Evolutionary conservation across 75 land plant genomes (phyloP).

Genomic region (Cryptomeria japonica): DNA sequence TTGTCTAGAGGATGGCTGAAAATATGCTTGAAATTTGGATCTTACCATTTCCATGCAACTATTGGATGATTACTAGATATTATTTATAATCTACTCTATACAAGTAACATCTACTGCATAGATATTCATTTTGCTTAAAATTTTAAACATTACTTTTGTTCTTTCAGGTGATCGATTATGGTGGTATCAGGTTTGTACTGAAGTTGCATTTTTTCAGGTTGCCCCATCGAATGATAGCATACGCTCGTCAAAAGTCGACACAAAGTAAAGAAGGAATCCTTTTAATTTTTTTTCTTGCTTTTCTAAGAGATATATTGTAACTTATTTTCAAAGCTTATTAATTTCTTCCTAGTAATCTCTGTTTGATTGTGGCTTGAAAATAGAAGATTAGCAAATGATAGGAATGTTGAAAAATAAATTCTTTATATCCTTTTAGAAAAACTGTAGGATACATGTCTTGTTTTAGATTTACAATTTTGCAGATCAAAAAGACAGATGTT

Average conservation of each 20-base stretch:
- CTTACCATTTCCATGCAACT: not conserved
- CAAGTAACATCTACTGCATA: not conserved
- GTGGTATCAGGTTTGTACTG: constrained; percentile 99
- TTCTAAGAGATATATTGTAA: not conserved
- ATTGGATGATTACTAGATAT: not conserved
- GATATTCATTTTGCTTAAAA: not conserved
- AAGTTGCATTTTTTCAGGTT: constrained; percentile 97
- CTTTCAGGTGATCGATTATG: constrained; percentile 72
- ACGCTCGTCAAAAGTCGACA: constrained; percentile 77
- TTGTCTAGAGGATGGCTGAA: not conserved
- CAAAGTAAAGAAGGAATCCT: constrained; percentile 35
- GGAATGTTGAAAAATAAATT: not conserved
- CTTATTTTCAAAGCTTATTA: not conserved
- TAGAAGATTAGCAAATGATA: not conserved
- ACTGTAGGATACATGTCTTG: not conserved
- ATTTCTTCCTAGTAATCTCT: not conserved
- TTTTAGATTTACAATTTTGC: not conserved
- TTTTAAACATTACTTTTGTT: not conserved
- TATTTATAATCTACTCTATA: too few species aligned
- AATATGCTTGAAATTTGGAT: not conserved
- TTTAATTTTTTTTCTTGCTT: not conserved
- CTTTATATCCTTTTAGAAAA: not conserved
- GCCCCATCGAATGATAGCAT: constrained; percentile 89
- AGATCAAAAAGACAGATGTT: not conserved
- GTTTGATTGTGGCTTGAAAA: not conserved